Conservation (phyloP, 306 rosid species). For the Ammopiptanthus mongolicus region DNA sequence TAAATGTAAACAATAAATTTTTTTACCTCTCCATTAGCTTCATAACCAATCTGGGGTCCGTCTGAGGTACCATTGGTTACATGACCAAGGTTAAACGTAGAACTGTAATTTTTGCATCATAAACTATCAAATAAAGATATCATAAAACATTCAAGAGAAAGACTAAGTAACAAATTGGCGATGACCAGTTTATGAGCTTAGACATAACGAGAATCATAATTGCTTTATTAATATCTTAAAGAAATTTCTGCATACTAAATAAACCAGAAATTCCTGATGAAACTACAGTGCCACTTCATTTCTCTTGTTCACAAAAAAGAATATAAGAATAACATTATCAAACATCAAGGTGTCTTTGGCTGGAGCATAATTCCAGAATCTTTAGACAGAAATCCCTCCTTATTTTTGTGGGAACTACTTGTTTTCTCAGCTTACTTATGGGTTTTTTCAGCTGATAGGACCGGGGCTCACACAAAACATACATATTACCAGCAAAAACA, state of each 20-base stretch:
- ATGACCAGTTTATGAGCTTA: constrained; percentile 11
- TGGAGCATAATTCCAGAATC: background rate
- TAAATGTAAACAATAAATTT: constrained; percentile 12
- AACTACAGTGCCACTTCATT: background rate
- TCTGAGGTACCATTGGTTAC: constrained; percentile 31
- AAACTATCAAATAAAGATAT: constrained; percentile 20
- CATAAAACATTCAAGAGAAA: background rate
- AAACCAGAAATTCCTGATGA: background rate
- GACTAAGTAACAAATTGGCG: constrained; percentile 1
- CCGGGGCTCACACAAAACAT: background rate
- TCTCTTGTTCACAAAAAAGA: background rate
- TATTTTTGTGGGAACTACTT: constrained; percentile 8
- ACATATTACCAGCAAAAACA: constrained; percentile 7
- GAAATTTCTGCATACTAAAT: background rate
- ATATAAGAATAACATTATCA: background rate
- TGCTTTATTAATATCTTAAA: background rate
- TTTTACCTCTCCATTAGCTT: constrained; percentile 84
- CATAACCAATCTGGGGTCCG: constrained; percentile 50
- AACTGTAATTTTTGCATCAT: constrained; percentile 39
- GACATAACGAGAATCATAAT: background rate
- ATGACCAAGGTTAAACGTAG: constrained; percentile 57
- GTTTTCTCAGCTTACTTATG: background rate
- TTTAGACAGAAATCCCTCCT: constrained; percentile 1
- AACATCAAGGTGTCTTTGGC: background rate
- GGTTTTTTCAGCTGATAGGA: constrained; percentile 14